phyloP scores from a whole-genome alignment of 257 asterid genomes.

The Apocynum venetum region DNA sequence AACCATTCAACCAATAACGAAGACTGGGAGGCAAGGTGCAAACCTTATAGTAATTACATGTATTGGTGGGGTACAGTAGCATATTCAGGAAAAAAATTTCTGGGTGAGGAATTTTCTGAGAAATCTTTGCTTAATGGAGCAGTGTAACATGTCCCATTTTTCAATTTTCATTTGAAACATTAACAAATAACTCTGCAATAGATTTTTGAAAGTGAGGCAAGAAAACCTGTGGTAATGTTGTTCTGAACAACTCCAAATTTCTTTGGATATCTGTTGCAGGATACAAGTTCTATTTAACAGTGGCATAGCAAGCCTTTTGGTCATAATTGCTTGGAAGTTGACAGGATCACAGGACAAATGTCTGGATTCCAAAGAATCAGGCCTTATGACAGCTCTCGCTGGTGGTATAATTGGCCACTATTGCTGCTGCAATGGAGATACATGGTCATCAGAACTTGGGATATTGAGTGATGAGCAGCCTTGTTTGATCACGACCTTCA shows the following conservation, averaged over 20 bases:
- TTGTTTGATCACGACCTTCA: conserved; percentile 71
- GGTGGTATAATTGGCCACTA: conserved; percentile 91
- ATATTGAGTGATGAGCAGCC: conserved; percentile 89
- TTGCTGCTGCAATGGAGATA: conserved; percentile 94
- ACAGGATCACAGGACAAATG: conserved; percentile 66
- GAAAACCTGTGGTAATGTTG: neutral
- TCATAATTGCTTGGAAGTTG: conserved; percentile 55
- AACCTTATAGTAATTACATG: neutral
- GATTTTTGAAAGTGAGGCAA: neutral
- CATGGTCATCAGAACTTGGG: conserved; percentile 99
- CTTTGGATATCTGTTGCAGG: conserved; percentile 39
- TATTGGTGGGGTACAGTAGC: neutral
- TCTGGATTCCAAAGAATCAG: conserved; percentile 74
- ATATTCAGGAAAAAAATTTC: neutral
- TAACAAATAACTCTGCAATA: neutral
- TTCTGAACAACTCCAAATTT: neutral
- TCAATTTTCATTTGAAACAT: neutral
- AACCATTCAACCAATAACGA: neutral
- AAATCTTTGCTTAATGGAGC: neutral
- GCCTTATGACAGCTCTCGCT: conserved; percentile 45
- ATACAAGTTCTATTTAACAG: conserved; percentile 79
- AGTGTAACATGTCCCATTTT: neutral
- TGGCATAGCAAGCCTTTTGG: conserved; percentile 67
- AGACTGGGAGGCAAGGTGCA: neutral
- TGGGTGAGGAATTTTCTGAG: neutral